Conservation (phyloP, 495 filamentous ascomycete species). For the Xylaria castorea region DNA sequence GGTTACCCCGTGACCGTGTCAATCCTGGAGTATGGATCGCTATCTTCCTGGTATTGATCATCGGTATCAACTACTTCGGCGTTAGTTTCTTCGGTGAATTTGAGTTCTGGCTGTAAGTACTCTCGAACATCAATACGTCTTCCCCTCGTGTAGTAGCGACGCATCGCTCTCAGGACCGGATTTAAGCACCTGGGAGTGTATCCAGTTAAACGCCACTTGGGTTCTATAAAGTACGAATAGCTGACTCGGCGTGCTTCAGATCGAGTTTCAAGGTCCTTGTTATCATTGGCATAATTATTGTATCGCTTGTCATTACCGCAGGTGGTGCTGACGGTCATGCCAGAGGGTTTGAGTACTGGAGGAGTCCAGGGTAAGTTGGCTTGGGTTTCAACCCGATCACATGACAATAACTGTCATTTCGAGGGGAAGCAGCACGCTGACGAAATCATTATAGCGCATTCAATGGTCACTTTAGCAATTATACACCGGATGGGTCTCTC, state of each 20-base stretch:
- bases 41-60: conserved; percentile 67
- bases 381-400: conserved; percentile 55
- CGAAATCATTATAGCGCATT: conserved; percentile 63
- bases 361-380: conserved; percentile 63
- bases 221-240: neutral
- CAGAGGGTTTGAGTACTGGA: conserved; percentile 82
- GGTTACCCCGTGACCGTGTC: conserved; percentile 64
- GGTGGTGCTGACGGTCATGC: conserved; percentile 78
- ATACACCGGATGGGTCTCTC: conserved; percentile 54
- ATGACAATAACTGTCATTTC: neutral
- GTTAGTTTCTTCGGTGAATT: conserved; percentile 79
- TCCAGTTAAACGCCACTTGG: neutral
- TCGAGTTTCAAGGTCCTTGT: conserved; percentile 68
- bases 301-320: conserved; percentile 72
- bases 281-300: conserved; percentile 68
- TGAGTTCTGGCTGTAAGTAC: conserved; percentile 76
- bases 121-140: neutral
- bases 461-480: conserved; percentile 66
- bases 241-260: conserved; percentile 11
- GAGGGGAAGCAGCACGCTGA: neutral
- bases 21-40: conserved; percentile 80
- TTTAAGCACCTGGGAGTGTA: neutral
- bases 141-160: neutral
- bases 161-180: too few species aligned
- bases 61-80: conserved; percentile 66